These are phyloP conservation scores for Ogataea trehalophila DNA, from an alignment of 805 yeast species.

Conservation along the genomic window DNA sequence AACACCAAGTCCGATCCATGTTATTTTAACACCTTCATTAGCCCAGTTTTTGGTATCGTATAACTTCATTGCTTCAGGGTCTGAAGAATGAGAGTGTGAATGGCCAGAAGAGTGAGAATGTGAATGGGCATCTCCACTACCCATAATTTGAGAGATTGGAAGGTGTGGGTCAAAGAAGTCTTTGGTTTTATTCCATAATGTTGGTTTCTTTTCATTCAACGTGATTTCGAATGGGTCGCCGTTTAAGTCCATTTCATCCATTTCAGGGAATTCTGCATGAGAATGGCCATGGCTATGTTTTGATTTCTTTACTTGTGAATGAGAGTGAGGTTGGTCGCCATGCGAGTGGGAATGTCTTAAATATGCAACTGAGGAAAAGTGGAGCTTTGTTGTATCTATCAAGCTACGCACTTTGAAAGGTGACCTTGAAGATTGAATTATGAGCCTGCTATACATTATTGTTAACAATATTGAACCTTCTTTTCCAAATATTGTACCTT, in stretches of 20 bases:
- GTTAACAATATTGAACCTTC: too few species aligned
- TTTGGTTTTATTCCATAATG: constrained; percentile 25
- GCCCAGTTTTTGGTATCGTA: constrained; percentile 40
- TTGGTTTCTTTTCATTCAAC: constrained; percentile 19
- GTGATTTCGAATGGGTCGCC: constrained; percentile 25
- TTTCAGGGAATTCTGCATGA: constrained; percentile 27
- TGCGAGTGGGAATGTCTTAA: constrained; percentile 1
- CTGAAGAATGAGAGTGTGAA: constrained; percentile 36
- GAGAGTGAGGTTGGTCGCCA: background rate
- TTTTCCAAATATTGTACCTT: too few species aligned
- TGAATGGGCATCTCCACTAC: constrained; percentile 6
- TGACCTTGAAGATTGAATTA: background rate
- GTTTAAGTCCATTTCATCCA: constrained; percentile 23
- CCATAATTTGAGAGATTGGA: constrained; percentile 28
- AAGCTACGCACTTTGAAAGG: background rate
- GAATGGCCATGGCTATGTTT: constrained; percentile 25
- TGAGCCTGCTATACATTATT: background rate
- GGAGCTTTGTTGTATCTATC: too few species aligned
- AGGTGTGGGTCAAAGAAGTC: constrained; percentile 33
- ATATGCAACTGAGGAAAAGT: background rate
- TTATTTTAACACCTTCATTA: constrained; percentile 88
- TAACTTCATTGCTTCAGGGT: constrained; percentile 42
- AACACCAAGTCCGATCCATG: constrained; percentile 84
- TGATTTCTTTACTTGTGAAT: background rate
- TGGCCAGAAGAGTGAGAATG: constrained; percentile 20